Percentiles rank a stretch among this genome's conserved stretches.
phyloP scores from a whole-genome alignment of 2,329 filamentous ascomycete genomes.

The Cladobotryum protrusum region DNA sequence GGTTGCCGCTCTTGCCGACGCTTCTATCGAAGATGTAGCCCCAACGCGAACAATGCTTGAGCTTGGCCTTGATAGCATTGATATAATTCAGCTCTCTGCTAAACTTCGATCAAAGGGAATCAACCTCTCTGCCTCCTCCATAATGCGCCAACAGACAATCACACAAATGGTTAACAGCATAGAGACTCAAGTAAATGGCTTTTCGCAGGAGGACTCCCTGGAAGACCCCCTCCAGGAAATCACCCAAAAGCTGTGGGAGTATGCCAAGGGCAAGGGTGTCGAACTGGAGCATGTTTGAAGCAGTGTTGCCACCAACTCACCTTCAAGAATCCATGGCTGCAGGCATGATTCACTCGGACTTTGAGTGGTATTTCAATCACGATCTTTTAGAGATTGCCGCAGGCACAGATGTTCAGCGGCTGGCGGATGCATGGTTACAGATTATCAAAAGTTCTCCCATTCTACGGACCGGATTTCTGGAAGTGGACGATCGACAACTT shows the following conservation, averaged over 20 bases:
- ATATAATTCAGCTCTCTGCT: slow-evolving; percentile 77
- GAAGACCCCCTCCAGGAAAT: slow-evolving; percentile 16
- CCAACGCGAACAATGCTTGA: slow-evolving; percentile 65
- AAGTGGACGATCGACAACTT: slow-evolving; percentile 55
- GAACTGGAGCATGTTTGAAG: slow-evolving; percentile 41
- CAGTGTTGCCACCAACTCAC: slow-evolving; percentile 68
- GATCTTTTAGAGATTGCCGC: slow-evolving; percentile 60
- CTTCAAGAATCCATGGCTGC: slow-evolving; percentile 82
- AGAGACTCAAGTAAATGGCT: not conserved
- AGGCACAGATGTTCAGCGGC: slow-evolving; percentile 46
- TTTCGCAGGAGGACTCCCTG: not conserved
- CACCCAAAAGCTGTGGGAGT: slow-evolving; percentile 30
- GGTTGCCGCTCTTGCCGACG: slow-evolving; percentile 55
- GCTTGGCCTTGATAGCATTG: slow-evolving; percentile 86
- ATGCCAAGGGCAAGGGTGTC: slow-evolving; percentile 29
- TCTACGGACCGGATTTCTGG: slow-evolving; percentile 66
- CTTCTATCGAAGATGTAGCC: slow-evolving; percentile 44
- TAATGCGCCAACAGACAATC: slow-evolving; percentile 69
- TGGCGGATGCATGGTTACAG: slow-evolving; percentile 55
- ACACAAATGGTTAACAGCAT: slow-evolving; percentile 42
- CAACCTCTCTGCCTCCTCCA: slow-evolving; percentile 61
- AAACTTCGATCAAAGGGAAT: slow-evolving; percentile 58
- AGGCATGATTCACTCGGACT: slow-evolving; percentile 71
- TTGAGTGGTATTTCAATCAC: slow-evolving; percentile 77
- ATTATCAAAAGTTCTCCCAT: slow-evolving; percentile 61